Conservation (phyloP, 2,329 filamentous ascomycete species). For the Onygena corvina region DNA sequence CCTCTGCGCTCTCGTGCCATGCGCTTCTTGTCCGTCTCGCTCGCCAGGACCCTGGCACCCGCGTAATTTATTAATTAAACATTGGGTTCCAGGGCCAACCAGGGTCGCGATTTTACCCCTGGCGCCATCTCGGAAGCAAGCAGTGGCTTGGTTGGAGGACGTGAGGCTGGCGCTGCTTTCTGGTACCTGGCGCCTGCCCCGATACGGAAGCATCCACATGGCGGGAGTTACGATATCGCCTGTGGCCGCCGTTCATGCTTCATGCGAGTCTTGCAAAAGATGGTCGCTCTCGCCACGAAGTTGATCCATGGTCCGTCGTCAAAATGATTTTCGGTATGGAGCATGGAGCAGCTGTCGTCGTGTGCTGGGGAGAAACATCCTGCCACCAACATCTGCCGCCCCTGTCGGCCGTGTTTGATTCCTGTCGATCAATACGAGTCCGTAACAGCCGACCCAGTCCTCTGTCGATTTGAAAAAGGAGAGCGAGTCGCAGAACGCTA, state of each 20-base stretch:
- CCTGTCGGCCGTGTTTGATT: slow-evolving; percentile 5
- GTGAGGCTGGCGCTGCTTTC: background rate
- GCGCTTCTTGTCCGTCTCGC: background rate
- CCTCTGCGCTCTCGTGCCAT: no score
- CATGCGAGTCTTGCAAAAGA: background rate
- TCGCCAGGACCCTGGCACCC: background rate
- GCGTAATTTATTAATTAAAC: slow-evolving; percentile 4
- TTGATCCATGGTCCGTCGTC: background rate
- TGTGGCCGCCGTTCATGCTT: slow-evolving; percentile 3
- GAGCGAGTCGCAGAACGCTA: background rate
- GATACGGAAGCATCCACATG: background rate
- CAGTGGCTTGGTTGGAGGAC: background rate
- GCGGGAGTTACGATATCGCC: background rate
- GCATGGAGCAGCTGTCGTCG: background rate
- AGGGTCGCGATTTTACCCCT: background rate
- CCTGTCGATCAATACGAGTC: slow-evolving; percentile 5
- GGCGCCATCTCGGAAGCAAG: background rate
- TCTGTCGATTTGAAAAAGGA: background rate
- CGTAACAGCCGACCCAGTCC: background rate
- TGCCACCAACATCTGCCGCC: background rate
- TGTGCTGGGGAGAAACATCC: background rate
- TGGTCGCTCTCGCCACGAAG: background rate
- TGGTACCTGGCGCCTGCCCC: slow-evolving; percentile 2
- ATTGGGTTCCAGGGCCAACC: background rate
- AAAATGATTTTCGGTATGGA: background rate